Conservation (phyloP, 345 rosid species). For the Raphanus sativus region DNA sequence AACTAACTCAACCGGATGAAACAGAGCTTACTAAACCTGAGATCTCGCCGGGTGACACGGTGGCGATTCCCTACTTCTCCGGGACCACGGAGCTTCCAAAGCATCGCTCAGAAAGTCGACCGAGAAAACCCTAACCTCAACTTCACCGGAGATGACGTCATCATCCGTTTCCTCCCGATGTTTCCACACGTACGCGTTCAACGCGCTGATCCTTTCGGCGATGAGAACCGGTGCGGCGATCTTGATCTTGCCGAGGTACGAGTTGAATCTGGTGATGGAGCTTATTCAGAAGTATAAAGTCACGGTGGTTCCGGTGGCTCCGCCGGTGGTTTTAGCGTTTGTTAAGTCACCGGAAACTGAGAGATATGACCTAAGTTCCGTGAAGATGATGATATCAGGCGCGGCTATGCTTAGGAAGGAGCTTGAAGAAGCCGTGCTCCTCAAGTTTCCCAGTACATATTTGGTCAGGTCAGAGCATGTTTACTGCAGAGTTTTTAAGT, state of each 20-base stretch:
- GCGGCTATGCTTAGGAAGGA: slow-evolving; percentile 89
- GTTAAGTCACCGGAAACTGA: slow-evolving; percentile 58
- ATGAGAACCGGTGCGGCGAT: slow-evolving; percentile 76
- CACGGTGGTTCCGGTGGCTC: slow-evolving; percentile 75
- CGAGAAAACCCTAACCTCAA: slow-evolving; percentile 84
- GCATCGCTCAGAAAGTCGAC: slow-evolving; percentile 67
- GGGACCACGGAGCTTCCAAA: slow-evolving; percentile 95
- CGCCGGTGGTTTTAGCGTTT: slow-evolving; percentile 67
- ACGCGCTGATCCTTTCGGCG: slow-evolving; percentile 61
- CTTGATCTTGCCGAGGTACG: slow-evolving; percentile 74
- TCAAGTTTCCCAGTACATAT: slow-evolving; percentile 29
- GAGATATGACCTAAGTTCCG: slow-evolving; percentile 64
- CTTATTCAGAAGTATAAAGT: slow-evolving; percentile 60
- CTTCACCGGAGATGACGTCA: not conserved
- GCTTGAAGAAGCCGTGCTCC: slow-evolving; percentile 76
- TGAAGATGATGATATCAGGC: slow-evolving; percentile 65
- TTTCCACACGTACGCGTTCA: not conserved
- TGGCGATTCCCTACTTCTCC: slow-evolving; percentile 83
- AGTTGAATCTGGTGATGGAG: slow-evolving; percentile 51
- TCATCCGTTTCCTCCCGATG: slow-evolving; percentile 71
- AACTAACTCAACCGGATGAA: slow-evolving; percentile 34
- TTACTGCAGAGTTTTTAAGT: too few species aligned
- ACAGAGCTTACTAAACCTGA: slow-evolving; percentile 34
- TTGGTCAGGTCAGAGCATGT: slow-evolving; percentile 69
- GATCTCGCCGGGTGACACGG: slow-evolving; percentile 62